phyloP scores from a whole-genome alignment of 768 basidiomycete species.

The Hortiboletus flavorubellus region DNA sequence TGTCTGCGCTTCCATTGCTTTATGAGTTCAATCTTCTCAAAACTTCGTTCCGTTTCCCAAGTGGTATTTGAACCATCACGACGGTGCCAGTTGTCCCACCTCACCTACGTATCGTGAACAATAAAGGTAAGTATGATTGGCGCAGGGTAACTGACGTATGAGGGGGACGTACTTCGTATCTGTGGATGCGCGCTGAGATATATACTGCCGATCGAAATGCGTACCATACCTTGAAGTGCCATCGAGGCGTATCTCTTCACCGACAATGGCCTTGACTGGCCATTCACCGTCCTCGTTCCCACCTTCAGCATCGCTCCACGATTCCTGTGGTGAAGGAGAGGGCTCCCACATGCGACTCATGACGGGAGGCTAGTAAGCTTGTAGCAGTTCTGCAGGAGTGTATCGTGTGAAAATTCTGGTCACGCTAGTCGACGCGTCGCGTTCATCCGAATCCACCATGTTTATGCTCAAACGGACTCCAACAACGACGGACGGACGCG shows the following conservation, averaged over 20 bases:
- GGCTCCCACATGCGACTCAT: constrained; percentile 22
- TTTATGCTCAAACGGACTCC: constrained; percentile 69
- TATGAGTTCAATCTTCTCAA: constrained; percentile 20
- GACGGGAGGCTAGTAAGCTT: neutral
- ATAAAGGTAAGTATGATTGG: neutral
- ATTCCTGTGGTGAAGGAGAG: constrained; percentile 30
- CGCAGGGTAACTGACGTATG: neutral
- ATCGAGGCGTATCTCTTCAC: constrained; percentile 31
- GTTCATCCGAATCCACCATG: neutral
- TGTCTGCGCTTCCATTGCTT: constrained; percentile 36
- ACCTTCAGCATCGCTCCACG: constrained; percentile 32
- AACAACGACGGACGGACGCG: constrained; percentile 65
- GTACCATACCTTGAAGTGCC: constrained; percentile 25
- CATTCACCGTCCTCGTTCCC: constrained; percentile 31
- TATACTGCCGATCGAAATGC: neutral
- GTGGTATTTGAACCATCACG: constrained; percentile 52
- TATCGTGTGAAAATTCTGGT: neutral
- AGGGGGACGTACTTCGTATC: constrained; percentile 30
- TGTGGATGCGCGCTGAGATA: constrained; percentile 12
- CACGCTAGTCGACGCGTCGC: constrained; percentile 24
- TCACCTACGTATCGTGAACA: constrained; percentile 35
- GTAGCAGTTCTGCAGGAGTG: too few relatives aligned
- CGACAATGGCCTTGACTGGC: constrained; percentile 29
- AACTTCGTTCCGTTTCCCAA: constrained; percentile 38
- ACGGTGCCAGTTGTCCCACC: constrained; percentile 53